A percentile compares a stretch with the other conserved stretches of the same genome.
Conservation (phyloP, 352 stramenopile species). For the Pythium grandisporangium region DNA sequence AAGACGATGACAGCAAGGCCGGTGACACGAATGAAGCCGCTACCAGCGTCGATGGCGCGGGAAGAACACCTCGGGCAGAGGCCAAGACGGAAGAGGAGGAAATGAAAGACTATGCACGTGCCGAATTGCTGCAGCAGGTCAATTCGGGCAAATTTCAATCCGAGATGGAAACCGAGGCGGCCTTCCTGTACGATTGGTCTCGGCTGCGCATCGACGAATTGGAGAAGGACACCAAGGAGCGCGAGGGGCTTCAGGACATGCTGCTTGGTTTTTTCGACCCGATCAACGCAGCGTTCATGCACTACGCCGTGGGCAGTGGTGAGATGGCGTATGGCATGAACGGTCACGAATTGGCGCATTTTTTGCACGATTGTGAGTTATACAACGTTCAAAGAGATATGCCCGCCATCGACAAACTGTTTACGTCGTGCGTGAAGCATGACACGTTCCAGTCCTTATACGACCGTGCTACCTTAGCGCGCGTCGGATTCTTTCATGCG, state of each 20-base stretch:
- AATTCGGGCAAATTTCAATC: conserved; percentile 73
- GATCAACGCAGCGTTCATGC: conserved; percentile 59
- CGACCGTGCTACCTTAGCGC: conserved; percentile 40
- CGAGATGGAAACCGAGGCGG: conserved; percentile 69
- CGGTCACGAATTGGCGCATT: conserved; percentile 53
- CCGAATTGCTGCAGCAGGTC: conserved; percentile 65
- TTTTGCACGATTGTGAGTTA: conserved; percentile 64
- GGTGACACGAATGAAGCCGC: background rate
- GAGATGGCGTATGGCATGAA: conserved; percentile 62
- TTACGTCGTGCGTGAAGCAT: conserved; percentile 23
- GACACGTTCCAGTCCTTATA: conserved; percentile 37
- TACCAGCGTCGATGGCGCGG: conserved; percentile 2
- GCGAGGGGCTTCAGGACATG: conserved; percentile 40
- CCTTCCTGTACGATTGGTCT: conserved; percentile 75
- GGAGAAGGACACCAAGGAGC: conserved; percentile 29
- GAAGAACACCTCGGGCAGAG: conserved; percentile 7
- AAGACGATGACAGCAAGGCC: conserved; percentile 11
- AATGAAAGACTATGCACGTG: conserved; percentile 50
- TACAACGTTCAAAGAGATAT: conserved; percentile 26
- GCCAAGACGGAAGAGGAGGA: conserved; percentile 32
- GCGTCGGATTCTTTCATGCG: conserved; percentile 64
- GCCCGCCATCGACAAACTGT: conserved; percentile 22
- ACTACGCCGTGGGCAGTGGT: conserved; percentile 63
- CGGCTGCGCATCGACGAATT: conserved; percentile 47
- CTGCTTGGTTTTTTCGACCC: conserved; percentile 39